A percentile compares a stretch with the other conserved stretches of the same genome.
Evolutionary conservation across 2,329 filamentous ascomycete genomes (phyloP).

Genomic region (Neopestalotiopsis clavispora): DNA sequence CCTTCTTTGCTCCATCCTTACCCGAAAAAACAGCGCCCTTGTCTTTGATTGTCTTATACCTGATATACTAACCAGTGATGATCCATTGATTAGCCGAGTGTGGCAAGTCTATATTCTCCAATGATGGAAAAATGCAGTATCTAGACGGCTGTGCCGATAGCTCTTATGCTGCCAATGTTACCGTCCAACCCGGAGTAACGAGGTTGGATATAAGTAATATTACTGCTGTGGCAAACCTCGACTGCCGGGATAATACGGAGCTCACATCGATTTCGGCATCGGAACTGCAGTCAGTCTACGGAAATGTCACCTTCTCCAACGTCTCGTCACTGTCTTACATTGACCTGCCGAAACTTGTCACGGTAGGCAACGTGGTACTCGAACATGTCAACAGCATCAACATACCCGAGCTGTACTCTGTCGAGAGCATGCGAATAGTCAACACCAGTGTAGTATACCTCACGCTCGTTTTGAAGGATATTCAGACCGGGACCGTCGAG

Average conservation of each 20-base stretch:
- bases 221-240: neutral
- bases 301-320: neutral
- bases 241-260: neutral
- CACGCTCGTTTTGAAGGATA: neutral
- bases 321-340: neutral
- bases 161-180: neutral
- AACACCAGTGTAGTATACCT: neutral
- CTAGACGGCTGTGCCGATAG: neutral
- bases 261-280: neutral
- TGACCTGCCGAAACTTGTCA: neutral
- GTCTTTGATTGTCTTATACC: too few species aligned
- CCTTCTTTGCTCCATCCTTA: neutral
- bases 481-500: neutral
- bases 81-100: neutral
- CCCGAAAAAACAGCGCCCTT: neutral
- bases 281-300: neutral
- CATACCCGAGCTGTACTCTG: conserved; percentile 6
- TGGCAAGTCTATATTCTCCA: conserved; percentile 1
- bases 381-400: conserved; percentile 8
- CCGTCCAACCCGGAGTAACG: neutral
- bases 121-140: neutral
- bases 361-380: neutral
- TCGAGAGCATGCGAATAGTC: neutral
- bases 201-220: neutral
- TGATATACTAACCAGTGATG: neutral